Percentiles rank a stretch among this genome's conserved stretches.
phyloP scores from a whole-genome alignment of 208 protist species.

The Lotmaria passim region DNA sequence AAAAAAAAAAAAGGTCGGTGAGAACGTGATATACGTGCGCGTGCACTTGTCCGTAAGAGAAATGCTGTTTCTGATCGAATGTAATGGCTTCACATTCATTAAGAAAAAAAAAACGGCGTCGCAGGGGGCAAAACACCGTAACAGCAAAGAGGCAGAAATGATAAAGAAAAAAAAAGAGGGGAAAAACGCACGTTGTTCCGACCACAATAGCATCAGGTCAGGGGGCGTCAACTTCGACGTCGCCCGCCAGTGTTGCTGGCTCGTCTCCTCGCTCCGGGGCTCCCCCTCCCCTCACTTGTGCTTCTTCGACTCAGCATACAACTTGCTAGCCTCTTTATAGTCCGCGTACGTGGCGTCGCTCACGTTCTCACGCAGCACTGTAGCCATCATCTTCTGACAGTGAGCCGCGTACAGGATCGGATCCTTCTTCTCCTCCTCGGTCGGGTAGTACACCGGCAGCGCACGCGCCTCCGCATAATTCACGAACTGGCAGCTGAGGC shows the following conservation, averaged over 20 bases:
- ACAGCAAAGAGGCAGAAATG: no score
- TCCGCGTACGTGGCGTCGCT: conserved; percentile 73
- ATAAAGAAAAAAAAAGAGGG: conserved; percentile 3
- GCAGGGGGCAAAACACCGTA: no score
- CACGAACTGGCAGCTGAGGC: conserved; percentile 85
- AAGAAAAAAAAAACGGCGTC: no score
- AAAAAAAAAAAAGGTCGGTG: no score
- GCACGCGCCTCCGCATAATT: conserved; percentile 77
- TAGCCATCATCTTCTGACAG: conserved; percentile 88
- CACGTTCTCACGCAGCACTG: conserved; percentile 56
- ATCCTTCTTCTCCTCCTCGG: conserved; percentile 77
- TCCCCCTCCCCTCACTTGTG: conserved; percentile 3
- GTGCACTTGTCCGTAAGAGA: no score
- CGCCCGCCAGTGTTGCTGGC: no score
- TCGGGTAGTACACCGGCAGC: conserved; percentile 89
- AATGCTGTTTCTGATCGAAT: no score
- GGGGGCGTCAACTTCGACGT: not conserved
- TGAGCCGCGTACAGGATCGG: conserved; percentile 78
- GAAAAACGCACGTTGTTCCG: not conserved
- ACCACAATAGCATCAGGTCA: not conserved
- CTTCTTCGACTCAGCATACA: conserved; percentile 32
- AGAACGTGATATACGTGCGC: no score
- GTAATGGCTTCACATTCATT: no score
- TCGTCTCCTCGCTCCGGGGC: not conserved
- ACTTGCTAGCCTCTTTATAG: conserved; percentile 47